Base-by-base conservation (phyloP, 495 filamentous ascomycete species). In the Delitschia confertaspora region DNA sequence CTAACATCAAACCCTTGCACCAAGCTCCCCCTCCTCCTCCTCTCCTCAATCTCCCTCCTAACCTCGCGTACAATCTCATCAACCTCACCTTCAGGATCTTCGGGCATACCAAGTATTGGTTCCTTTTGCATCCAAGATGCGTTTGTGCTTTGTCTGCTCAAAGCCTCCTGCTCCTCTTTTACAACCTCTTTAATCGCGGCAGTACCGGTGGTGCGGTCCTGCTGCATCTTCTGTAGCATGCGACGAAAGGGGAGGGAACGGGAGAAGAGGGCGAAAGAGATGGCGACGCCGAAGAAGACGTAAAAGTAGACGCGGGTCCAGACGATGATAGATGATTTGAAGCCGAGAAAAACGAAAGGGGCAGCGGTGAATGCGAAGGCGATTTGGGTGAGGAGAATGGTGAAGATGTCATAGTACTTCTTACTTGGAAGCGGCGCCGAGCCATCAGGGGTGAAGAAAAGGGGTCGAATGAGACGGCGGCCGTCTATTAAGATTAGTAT, bases 261-360 rank as follows among this genome's bases (percentile, higher is more conserved):
- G 31, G 26, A 32, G 57, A 96, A 93, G 67, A 93, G 83, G 4
- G 64, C 77, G 42, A 87, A 70, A 20, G 77, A 74, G 2, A 63
- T 57, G 23, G 66, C 60, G n/a, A 77, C 81, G 33, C 76, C 76
- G 35, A 89, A 48, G 51, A 88, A 66, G 26, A 76, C 76, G 66
- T 93, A 96, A 69, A 85, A 95, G 63, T 94, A 88, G n/a, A 93
- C 80, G 22, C 82, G 75, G 0, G 72, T 57, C 91, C 91, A 98
- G 45, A 85, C 78, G 3, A 64, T 60, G 24, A 93, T 58, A 1
- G 80, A 84, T 34, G 72, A 68, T 14, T 62, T 59, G 49, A 95
- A 75, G 22, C 69, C 67, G 8, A 95, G 78, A 33, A 94, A 65
- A 41, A 94, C 70, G 66, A 98, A 98, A 2, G 91, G 89, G 1